Evolutionary conservation across 768 basidiomycete species (phyloP), one percentile per base, ranked within the genome.

Genomic region (Inosperma sp.): DNA sequence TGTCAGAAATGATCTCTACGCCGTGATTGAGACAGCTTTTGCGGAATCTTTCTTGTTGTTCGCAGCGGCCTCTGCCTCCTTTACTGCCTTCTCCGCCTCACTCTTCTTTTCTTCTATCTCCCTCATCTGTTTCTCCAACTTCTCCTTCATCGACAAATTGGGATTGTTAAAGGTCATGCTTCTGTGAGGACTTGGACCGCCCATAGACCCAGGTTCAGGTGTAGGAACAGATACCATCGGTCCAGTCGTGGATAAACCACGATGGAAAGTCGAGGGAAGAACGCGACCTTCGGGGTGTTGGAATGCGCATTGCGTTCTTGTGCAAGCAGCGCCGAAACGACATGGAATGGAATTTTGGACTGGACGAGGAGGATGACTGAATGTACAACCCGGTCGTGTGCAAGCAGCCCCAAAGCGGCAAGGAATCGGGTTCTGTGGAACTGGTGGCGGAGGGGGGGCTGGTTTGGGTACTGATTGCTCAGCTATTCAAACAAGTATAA

Each of bases 261-360:
- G 84, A 62, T 92, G 87, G 77, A 93, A 93, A 10, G 82, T 72
- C 3, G 81, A 74, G 3, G 90, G 89, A 7, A 91, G 74, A 19
- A 88, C 86, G 10, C 90, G 85, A 8, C 86, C 87, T 50, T 88
- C 82, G 0, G 95, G 95, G 63, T 99, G 95, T 55, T 88, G 82
- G 76, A 86, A 99, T n/a, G 82, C 69, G 66, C 95, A 98, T 55
- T 82, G 78, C 27, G 83, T 82, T 48, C 91, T 82, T 7, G 92
- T 96, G 67, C 95, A 98, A 16, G 72, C 79, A 12, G 86, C 72
- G 17, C 91, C 94, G 59, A 90, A 97, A 47, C 86, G 81, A 68
- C 95, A 98, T 23, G 78, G 80, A 59, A 73, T 72, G 30, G 70
- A 62, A 16, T 67, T 62, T 48, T 63, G 59, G 25, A 49, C 33